phyloP scores from a whole-genome alignment of 371 early-diverging fungal species.

The Mucor mucedo region DNA sequence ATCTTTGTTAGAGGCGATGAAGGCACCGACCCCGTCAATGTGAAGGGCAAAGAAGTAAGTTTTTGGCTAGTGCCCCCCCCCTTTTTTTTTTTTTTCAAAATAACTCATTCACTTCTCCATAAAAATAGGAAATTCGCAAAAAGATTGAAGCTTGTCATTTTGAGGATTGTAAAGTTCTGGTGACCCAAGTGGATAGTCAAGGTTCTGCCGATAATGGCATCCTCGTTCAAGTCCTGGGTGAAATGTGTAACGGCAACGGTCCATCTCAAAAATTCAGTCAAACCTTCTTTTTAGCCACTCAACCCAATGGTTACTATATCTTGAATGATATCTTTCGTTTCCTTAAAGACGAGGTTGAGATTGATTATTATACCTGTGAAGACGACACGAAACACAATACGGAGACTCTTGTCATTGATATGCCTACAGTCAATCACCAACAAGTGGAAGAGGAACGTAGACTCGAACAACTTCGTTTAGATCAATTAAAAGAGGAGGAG shows the following conservation, averaged over 20 bases:
- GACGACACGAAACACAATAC: constrained; percentile 5
- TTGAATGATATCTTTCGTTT: constrained; percentile 95
- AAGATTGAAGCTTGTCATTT: constrained; percentile 80
- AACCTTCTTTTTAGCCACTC: constrained; percentile 92
- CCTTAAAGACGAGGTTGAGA: constrained; percentile 78
- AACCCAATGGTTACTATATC: constrained; percentile 91
- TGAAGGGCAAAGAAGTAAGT: constrained; percentile 45
- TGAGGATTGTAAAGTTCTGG: constrained; percentile 82
- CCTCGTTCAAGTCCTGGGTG: constrained; percentile 90
- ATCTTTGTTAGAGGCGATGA: constrained; percentile 83
- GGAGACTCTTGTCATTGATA: constrained; percentile 9
- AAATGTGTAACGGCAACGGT: constrained; percentile 84
- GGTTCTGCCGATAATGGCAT: constrained; percentile 79
- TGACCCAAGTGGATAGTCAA: constrained; percentile 91
- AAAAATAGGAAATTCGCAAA: constrained; percentile 74
- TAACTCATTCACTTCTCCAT: background rate
- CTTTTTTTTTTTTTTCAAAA: no score
- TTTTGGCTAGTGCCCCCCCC: no score
- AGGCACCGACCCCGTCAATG: constrained; percentile 60
- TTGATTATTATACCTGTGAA: constrained; percentile 54
- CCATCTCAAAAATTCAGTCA: constrained; percentile 89
- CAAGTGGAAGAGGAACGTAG: background rate
- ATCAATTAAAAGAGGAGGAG: background rate
- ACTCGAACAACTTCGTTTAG: no score
- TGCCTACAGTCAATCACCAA: background rate